These are phyloP conservation scores for Chlorella variabilis DNA, from an alignment of 163 green algal species.

Conservation along the genomic window DNA sequence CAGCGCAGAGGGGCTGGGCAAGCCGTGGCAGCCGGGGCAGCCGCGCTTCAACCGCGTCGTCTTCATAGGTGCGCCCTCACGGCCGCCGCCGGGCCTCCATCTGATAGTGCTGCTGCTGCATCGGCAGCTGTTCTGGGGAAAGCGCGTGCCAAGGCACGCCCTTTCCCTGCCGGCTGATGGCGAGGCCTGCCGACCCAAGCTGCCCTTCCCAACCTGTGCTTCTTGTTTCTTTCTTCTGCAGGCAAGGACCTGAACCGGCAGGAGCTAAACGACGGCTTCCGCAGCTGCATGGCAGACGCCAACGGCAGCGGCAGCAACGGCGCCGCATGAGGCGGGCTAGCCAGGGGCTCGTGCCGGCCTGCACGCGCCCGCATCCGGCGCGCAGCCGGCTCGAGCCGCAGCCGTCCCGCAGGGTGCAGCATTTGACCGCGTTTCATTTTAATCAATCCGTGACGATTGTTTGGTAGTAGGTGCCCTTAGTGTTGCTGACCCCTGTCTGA, in stretches of 20 bases:
- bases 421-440: too few species aligned
- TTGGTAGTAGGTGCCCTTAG: too few species aligned
- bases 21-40: slow-evolving; percentile 68
- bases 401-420: too few species aligned
- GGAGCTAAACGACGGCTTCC: slow-evolving; percentile 75
- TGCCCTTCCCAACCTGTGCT: too few species aligned
- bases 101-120: not conserved
- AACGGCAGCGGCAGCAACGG: not conserved
- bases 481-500: too few species aligned
- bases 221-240: not conserved
- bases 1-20: slow-evolving; percentile 43
- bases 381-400: too few species aligned
- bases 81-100: not conserved
- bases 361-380: too few species aligned
- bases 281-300: slow-evolving; percentile 62
- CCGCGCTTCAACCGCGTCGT: slow-evolving; percentile 75
- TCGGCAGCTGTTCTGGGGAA: not conserved
- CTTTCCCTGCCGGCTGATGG: too few species aligned
- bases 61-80: slow-evolving; percentile 70
- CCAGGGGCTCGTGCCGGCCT: too few species aligned
- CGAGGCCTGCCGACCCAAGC: too few species aligned
- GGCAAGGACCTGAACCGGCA: slow-evolving; percentile 82
- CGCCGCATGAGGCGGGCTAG: not conserved
- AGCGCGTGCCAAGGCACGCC: too few species aligned
- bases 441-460: too few species aligned